Evolutionary conservation across 768 basidiomycete genomes (phyloP).

Genomic region (Psilocybe cubensis): DNA sequence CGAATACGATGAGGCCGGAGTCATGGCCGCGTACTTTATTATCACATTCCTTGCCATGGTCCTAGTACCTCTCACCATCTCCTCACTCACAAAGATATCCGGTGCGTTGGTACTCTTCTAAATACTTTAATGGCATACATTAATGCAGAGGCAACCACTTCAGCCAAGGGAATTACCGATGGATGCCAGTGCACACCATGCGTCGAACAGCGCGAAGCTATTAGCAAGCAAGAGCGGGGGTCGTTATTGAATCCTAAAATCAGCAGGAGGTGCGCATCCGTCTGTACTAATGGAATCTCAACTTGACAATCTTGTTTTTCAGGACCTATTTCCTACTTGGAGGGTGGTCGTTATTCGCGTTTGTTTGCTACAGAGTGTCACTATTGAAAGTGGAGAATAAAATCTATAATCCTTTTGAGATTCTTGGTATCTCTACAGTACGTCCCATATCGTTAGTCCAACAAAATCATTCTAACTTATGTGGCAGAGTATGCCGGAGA

Average conservation of each 20-base stretch:
- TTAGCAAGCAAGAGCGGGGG: conserved; percentile 45
- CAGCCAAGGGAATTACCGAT: conserved; percentile 30
- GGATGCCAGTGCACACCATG: conserved; percentile 72
- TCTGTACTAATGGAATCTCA: not conserved
- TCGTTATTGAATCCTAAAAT: conserved; percentile 52
- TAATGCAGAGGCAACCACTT: conserved; percentile 2
- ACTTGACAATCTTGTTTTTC: not conserved
- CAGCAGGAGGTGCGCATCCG: conserved; percentile 50
- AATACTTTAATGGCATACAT: not conserved
- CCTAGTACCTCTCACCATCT: conserved; percentile 77
- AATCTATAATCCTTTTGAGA: conserved; percentile 93
- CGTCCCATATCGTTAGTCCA: conserved; percentile 26
- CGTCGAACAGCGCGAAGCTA: conserved; percentile 50
- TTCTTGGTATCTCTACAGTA: conserved; percentile 78
- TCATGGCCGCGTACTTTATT: conserved; percentile 89
- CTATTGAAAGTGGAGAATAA: conserved; percentile 62
- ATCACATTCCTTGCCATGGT: conserved; percentile 87
- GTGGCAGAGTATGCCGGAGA: conserved; percentile 67
- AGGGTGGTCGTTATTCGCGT: conserved; percentile 78
- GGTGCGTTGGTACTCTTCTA: conserved; percentile 33
- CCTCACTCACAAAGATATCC: conserved; percentile 44
- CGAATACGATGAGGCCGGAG: conserved; percentile 84
- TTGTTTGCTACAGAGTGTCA: conserved; percentile 68
- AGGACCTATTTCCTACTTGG: conserved; percentile 63
- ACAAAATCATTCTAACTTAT: not conserved